phyloP scores from a whole-genome alignment of 176 grass and related monocot genomes.

The Chloris gayana region DNA sequence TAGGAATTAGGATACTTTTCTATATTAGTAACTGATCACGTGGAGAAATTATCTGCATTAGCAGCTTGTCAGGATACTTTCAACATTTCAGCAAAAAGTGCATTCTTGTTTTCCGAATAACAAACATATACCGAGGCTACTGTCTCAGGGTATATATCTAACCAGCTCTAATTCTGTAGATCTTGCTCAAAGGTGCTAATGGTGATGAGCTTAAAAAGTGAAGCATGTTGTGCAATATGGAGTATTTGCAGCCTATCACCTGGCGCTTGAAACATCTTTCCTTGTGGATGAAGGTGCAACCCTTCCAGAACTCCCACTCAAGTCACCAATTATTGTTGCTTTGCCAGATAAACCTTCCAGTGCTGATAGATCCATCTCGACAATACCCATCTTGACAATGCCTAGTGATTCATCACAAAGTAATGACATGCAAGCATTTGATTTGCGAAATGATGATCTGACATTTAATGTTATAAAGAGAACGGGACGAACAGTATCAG shows the following conservation, averaged over 20 bases:
- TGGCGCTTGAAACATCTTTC: conserved; percentile 97
- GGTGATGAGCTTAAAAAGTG: conserved; percentile 88
- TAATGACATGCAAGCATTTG: conserved; percentile 41
- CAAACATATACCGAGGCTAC: neutral
- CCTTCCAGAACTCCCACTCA: conserved; percentile 90
- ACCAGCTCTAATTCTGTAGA: conserved; percentile 52
- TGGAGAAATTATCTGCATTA: no score
- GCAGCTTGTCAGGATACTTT: neutral
- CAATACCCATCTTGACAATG: conserved; percentile 60
- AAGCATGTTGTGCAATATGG: conserved; percentile 98
- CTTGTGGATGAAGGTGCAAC: conserved; percentile 98
- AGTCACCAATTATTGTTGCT: conserved; percentile 83
- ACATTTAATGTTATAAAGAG: conserved; percentile 28
- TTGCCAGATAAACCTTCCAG: conserved; percentile 88
- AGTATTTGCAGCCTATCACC: conserved; percentile 98
- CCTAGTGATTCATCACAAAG: conserved; percentile 48
- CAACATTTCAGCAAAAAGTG: neutral
- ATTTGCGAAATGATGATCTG: conserved; percentile 37
- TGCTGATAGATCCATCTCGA: conserved; percentile 82
- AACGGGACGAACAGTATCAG: conserved; percentile 29
- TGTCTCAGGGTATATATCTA: conserved; percentile 22
- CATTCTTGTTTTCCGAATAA: neutral
- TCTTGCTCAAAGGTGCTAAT: conserved; percentile 85
- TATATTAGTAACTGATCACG: neutral
- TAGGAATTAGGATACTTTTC: neutral